Evolutionary conservation across 208 protist genomes (phyloP).

Genomic region (Paratrypanosoma confusum): DNA sequence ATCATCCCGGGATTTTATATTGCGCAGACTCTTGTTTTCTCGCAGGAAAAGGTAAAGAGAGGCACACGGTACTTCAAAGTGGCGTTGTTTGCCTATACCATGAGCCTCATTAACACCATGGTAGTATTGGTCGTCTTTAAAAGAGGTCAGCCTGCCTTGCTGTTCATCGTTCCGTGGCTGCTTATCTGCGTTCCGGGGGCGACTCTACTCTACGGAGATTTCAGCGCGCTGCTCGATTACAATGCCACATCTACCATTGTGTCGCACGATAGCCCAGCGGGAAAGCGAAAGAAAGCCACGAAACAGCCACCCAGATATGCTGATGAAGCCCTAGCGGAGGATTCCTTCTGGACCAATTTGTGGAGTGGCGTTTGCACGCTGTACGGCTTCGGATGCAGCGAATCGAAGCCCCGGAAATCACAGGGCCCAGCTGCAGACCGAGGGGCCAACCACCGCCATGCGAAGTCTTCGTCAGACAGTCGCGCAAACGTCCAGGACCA

Average conservation of each 20-base stretch:
- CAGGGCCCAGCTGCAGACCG: too few relatives aligned
- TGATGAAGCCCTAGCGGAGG: constrained; percentile 4
- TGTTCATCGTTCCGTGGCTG: constrained; percentile 88
- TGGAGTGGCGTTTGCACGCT: constrained; percentile 14
- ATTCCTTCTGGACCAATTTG: constrained; percentile 16
- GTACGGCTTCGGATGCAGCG: constrained; percentile 23
- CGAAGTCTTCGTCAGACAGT: too few relatives aligned
- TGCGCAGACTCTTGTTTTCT: constrained; percentile 91
- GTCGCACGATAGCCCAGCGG: neutral
- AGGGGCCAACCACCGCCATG: too few relatives aligned
- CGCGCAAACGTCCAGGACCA: too few relatives aligned
- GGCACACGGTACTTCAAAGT: constrained; percentile 81
- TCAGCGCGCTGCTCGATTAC: constrained; percentile 39
- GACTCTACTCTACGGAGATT: constrained; percentile 44
- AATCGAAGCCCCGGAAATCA: too few relatives aligned
- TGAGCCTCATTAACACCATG: constrained; percentile 90
- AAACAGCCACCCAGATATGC: constrained; percentile 3
- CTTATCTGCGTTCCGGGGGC: constrained; percentile 46
- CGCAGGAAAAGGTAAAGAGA: constrained; percentile 35
- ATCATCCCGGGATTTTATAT: constrained; percentile 94
- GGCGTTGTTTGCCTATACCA: constrained; percentile 74
- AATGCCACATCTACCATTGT: too few relatives aligned
- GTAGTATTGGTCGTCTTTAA: constrained; percentile 92
- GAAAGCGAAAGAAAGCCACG: constrained; percentile 1
- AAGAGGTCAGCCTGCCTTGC: constrained; percentile 87